Conservation (phyloP, 345 rosid species). For the Theobroma cacao region DNA sequence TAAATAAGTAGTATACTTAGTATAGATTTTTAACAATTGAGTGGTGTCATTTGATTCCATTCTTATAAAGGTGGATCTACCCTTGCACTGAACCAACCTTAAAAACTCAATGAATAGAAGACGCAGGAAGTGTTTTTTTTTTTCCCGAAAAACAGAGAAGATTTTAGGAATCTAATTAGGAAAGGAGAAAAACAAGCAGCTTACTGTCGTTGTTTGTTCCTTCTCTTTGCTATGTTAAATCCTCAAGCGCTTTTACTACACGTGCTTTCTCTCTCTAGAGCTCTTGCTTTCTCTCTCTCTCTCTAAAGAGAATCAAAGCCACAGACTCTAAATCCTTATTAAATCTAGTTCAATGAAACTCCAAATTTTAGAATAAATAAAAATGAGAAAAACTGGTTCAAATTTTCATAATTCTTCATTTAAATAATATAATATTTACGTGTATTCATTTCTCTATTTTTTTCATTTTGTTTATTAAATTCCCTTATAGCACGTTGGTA, state of each 20-base stretch:
- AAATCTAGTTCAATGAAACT: conserved; percentile 26
- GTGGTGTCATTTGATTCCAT: no score
- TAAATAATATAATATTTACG: background rate
- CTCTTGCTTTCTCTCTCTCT: conserved; percentile 12
- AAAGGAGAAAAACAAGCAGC: conserved; percentile 1
- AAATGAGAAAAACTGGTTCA: background rate
- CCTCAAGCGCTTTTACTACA: conserved; percentile 21
- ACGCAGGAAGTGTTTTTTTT: background rate
- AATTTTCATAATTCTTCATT: background rate
- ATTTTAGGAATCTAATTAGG: background rate
- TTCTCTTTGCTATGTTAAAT: background rate
- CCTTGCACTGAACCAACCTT: background rate
- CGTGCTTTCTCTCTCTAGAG: conserved; percentile 14
- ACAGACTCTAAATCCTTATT: conserved; percentile 31
- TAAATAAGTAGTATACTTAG: no score
- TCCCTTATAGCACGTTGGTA: no score
- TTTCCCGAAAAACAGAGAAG: background rate
- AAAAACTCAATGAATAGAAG: background rate
- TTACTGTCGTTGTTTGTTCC: background rate
- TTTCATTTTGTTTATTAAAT: no score
- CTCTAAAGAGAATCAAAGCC: conserved; percentile 4
- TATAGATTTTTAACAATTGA: no score
- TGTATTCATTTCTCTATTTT: background rate
- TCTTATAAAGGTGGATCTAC: no score
- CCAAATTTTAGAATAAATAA: background rate